Evolutionary conservation across 371 early-diverging fungal genomes (phyloP), one percentile per base, ranked within the genome.

Genomic region (Mortierella sp.): DNA sequence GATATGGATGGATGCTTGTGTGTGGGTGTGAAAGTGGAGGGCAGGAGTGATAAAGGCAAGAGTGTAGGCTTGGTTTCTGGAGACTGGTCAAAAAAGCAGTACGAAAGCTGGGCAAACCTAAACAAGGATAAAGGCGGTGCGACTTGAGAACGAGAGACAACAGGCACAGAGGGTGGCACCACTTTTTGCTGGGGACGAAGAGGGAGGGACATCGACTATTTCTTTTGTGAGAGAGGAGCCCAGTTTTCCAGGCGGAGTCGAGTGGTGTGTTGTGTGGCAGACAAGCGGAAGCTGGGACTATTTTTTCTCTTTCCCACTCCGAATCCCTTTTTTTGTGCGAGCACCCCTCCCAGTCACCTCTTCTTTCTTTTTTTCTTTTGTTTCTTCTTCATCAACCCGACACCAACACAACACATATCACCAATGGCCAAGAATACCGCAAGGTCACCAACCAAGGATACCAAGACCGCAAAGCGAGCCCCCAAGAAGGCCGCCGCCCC

Each of bases 401-500:
- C 64, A 41, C 41, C 31, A 6, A 19, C 26, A 16, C 29, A 16
- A 7, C 77, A 47, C 41, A n/a, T 29, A 71, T 5, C 71, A 50
- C 52, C 66, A 41, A 81, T 81, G 81, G 41, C 78, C 41, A 64
- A 71, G 43, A 73, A 55, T 61, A 70, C 71, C 26, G 48, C 61
- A 65, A 74, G 67, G 75, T 61, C 61, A 37, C 53, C 68, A 31
- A 53, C 45, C 69, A 73, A 77, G 72, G 61, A 64, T 34, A 34
- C 66, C 73, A 80, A 75, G 66, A 37, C 68, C 50, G 47, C 44
- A 31, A 74, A 74, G 69, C 68, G 74, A 7, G 24, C 74, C 39
- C 40, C 29, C 37, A 82, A 77, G 82, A 77, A 74, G 72, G 74
- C 82, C 3, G 47, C 70, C 14, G 82, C 74, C 2, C 82, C 82